Evolutionary conservation across 176 grass and related monocot genomes (phyloP), one percentile per base, ranked within the genome.

Genomic region (Calamus simplicifolius): DNA sequence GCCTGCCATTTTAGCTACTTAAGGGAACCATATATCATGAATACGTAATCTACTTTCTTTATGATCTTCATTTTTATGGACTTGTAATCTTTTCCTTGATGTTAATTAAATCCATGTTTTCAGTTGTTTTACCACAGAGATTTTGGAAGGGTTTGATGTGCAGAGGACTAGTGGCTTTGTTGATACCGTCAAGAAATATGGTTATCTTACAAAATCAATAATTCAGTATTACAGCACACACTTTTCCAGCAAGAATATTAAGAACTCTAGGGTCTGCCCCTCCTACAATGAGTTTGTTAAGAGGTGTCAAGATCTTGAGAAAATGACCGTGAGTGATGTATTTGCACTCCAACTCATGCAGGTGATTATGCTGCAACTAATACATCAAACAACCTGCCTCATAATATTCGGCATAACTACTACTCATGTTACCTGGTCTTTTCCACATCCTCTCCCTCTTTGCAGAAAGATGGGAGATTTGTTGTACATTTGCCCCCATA

Each of bases 341-440:
- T 91, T 97, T 80, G 72, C 84, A 27, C 78, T 91, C 57, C 92
- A 97, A 64, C 92, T 91, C 82, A 97, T 97, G 92, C 92, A 97
- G 92, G 92, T 97, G 79, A 77, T 19, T 61, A 43, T 43, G 35
- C 35, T 43, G 35, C 12, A 43, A 43, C 35, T 43, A 43, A 43
- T 43, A 12, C 7, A 43, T 12, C 7, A 43, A 43, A 10, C 35
- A 43, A 43, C 35, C 35, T 43, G 12, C 35, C 35, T 43, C 35
- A 43, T 43, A 13, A 43, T 13, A 43, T 43, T 7, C 35, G 12
- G 35, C 35, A 12, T 13, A 43, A 43, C 8, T 43, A 12, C 35
- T 10, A 43, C 35, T 43, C 6, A 12, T 13, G 8, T 43, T 43
- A 13, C 35, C 1, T 10, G 8, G 35, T 13, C 35, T 10, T 12